Percentiles rank a stretch among this genome's conserved stretches.
These are phyloP conservation scores for Arthrobotrys conoides DNA, from an alignment of 2,329 filamentous ascomycete genomes.

Conservation along the genomic window DNA sequence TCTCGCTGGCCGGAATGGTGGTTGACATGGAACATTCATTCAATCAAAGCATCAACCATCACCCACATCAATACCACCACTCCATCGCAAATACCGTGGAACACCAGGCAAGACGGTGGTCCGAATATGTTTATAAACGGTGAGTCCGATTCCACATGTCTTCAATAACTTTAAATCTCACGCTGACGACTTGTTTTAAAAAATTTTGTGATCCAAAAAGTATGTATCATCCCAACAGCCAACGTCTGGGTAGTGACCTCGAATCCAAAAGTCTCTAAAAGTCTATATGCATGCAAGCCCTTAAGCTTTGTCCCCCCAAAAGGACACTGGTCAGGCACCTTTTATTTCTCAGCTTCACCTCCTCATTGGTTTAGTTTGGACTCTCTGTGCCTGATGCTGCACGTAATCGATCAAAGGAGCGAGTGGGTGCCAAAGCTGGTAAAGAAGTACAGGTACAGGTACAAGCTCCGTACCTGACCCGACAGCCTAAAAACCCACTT, in stretches of 20 bases:
- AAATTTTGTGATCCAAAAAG: neutral
- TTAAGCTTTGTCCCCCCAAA: neutral
- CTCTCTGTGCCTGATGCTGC: conserved; percentile 43
- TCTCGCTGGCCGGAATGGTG: conserved; percentile 27
- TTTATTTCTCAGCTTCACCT: neutral
- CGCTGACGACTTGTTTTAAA: too few relatives aligned
- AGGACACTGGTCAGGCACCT: neutral
- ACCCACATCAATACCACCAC: too few relatives aligned
- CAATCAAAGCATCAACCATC: neutral
- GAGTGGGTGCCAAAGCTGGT: too few relatives aligned
- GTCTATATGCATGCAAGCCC: neutral
- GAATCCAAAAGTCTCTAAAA: conserved; percentile 7
- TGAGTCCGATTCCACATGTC: too few relatives aligned
- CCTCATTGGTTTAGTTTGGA: conserved; percentile 10
- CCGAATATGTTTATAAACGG: too few relatives aligned
- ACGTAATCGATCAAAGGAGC: conserved; percentile 32
- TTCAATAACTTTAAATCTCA: too few relatives aligned
- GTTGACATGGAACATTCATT: conserved; percentile 15
- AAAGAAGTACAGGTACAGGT: neutral
- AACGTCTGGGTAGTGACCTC: too few relatives aligned
- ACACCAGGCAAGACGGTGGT: too few relatives aligned
- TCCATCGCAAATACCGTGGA: too few relatives aligned
- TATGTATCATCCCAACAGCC: neutral
- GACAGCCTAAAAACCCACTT: conserved; percentile 25
- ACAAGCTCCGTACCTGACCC: conserved; percentile 40